These are phyloP conservation scores for Amoebophrya sp. DNA, from an alignment of 169 alveolate species.

Conservation along the genomic window DNA sequence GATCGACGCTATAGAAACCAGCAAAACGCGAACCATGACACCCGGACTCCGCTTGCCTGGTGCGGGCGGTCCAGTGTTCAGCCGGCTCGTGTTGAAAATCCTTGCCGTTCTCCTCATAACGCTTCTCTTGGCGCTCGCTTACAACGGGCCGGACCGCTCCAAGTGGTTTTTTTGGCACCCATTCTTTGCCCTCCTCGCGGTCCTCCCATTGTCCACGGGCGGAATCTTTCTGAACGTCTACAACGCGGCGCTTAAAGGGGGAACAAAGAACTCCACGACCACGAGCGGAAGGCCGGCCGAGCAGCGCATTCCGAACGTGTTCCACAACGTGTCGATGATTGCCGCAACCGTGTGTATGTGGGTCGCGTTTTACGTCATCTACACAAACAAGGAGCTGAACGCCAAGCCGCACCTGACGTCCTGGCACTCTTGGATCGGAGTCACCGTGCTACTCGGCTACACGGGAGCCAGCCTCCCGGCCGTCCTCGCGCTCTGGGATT, in stretches of 20 bases:
- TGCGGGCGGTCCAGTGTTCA: too few species aligned
- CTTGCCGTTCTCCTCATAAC: background rate
- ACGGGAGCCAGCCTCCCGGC: background rate
- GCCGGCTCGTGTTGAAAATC: background rate
- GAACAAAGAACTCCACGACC: background rate
- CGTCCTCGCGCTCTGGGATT: background rate
- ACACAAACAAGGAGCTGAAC: slow-evolving; percentile 12
- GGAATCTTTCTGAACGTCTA: background rate
- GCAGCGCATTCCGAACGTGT: background rate
- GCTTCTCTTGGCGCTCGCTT: background rate
- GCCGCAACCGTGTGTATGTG: background rate
- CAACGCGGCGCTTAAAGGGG: background rate
- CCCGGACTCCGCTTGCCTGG: too few species aligned
- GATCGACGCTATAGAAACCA: too few species aligned
- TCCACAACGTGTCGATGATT: background rate
- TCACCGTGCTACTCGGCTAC: background rate
- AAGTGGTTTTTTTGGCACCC: slow-evolving; percentile 15
- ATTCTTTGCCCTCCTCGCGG: background rate
- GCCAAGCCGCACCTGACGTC: background rate
- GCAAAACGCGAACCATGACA: too few species aligned
- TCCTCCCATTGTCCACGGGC: background rate
- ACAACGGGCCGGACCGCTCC: background rate
- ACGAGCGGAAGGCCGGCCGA: background rate
- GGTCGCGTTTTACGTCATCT: background rate
- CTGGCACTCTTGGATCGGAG: background rate